Evolutionary conservation across 2,329 filamentous ascomycete species (phyloP), one percentile per base, ranked within the genome.

Genomic region (Pestalotiopsis fici): DNA sequence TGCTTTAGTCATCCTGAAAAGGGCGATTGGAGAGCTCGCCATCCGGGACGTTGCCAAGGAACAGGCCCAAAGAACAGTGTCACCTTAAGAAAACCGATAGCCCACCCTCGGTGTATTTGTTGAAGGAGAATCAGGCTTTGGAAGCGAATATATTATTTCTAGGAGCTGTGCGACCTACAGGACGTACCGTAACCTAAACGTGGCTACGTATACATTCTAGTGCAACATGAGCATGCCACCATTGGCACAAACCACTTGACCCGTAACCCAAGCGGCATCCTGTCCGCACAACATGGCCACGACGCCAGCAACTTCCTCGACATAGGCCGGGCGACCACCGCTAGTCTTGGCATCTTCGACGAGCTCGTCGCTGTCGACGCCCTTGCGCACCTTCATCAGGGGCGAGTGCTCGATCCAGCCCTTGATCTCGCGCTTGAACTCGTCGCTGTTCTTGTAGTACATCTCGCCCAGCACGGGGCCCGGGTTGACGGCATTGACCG

Each of bases 201-300:
- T n/a, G n/a, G n/a, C n/a, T n/a, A n/a, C n/a, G n/a, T n/a, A n/a
- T 21, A 50, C 43, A n/a, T 6, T 64, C 57, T 61, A 66, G 50
- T 66, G 64, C 31, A 66, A 35, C 64, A 66, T 66, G 13, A 61
- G 18, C 55, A 66, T 60, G 2, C 93, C 93, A 1, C 93, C 93
- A 75, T 95, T 95, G 7, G 92, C 92, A 80, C 90, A 93, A 3
- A 96, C 87, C 27, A 94, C 91, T 78, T 91, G 91, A 1, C 93
- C 93, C 0, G 93, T 96, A 74, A 89, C 91, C 92, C 92, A 95
- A 7, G 83, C 86, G n/a, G 87, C 86, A 76, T 95, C 93, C 5
- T 85, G 83, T 4, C 87, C 86, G 76, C 91, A 93, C 25, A 95
- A 79, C 91, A 95, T 94, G 2, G 87, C 91, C 21, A 94, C 90